phyloP scores from a whole-genome alignment of 805 yeast species.

The Candida lessepsii region DNA sequence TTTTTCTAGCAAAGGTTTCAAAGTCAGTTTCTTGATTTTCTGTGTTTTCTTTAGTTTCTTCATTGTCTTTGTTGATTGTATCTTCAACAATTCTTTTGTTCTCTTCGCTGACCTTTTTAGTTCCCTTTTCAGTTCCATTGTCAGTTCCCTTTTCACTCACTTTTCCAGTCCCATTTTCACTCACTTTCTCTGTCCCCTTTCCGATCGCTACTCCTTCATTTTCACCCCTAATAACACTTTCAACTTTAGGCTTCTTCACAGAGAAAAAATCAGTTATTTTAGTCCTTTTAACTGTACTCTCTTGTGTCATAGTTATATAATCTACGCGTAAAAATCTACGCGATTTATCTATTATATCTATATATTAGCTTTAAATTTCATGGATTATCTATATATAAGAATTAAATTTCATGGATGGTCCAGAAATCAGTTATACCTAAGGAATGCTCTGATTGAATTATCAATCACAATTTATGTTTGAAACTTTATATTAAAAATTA shows the following conservation, averaged over 20 bases:
- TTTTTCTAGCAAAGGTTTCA: constrained; percentile 7
- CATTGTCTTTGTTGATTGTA: constrained; percentile 2
- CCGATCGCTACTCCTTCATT: neutral
- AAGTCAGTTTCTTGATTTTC: neutral
- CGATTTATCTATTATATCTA: constrained; percentile 2
- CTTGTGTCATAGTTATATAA: constrained; percentile 3
- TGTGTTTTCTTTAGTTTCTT: neutral
- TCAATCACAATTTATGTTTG: too few species aligned
- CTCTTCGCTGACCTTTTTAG: too few species aligned
- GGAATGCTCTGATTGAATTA: too few species aligned
- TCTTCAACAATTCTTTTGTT: too few species aligned
- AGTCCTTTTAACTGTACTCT: constrained; percentile 6
- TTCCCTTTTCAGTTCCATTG: too few species aligned
- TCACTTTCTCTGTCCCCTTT: neutral
- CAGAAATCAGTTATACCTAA: too few species aligned
- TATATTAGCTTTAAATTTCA: too few species aligned
- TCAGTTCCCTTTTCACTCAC: too few species aligned
- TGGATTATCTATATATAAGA: too few species aligned
- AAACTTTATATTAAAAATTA: too few species aligned
- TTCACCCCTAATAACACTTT: too few species aligned
- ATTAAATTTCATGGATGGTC: too few species aligned
- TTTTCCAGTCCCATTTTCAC: neutral
- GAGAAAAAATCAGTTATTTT: constrained; percentile 18
- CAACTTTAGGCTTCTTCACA: constrained; percentile 4
- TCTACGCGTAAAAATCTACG: constrained; percentile 2